Base-by-base conservation (phyloP, 2,329 filamentous ascomycete species). In the Fusarium lyarnte region DNA sequence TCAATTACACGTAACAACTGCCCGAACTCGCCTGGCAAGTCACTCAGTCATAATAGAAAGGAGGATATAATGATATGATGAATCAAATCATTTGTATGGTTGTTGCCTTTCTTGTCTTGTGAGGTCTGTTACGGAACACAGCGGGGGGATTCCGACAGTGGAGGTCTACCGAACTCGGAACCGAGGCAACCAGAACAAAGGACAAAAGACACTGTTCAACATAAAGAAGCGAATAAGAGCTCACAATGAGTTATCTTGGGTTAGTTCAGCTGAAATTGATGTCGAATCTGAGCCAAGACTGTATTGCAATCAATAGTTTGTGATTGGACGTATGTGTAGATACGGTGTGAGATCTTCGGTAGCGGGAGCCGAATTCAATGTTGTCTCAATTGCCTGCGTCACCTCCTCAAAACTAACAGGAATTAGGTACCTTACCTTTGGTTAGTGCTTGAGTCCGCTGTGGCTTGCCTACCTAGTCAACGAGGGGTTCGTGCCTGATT, bases 401-500 rank as follows among this genome's bases (percentile, higher is more conserved):
- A 39, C 52, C 42, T 55, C 41, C 27, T 64, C 58, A 33, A 23
- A 31, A 33, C 36, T 38, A 57, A 31, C 23, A 21, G 31, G 27
- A 54, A 14, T 33, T 21, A 23, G 29, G 29, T 51, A 51, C n/a
- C 29, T 51, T 51, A 51, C n/a, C 29, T 51, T 49, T 19, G 29
- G 17, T 31, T 33, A 64, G 60, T 65, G 38, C 42, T 27, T n/a
- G 52, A 67, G 63, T 51, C 58, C 54, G 46, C 52, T 70, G 53
- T 42, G 62, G 58, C 54, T 62, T 66, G 47, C 39, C 57, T 66
- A 59, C 39, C 53, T 69, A 57, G 49, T 55, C 39, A 65, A 54
- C 55, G 64, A 70, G 67, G 74, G 62, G 64, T 45, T 36, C 39
- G 21, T 59, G 38, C 25, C 38, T 54, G 70, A 75, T 73, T n/a